Evolutionary conservation across 352 stramenopile genomes (phyloP).

Genomic region (Phytopythium ostracodes): DNA sequence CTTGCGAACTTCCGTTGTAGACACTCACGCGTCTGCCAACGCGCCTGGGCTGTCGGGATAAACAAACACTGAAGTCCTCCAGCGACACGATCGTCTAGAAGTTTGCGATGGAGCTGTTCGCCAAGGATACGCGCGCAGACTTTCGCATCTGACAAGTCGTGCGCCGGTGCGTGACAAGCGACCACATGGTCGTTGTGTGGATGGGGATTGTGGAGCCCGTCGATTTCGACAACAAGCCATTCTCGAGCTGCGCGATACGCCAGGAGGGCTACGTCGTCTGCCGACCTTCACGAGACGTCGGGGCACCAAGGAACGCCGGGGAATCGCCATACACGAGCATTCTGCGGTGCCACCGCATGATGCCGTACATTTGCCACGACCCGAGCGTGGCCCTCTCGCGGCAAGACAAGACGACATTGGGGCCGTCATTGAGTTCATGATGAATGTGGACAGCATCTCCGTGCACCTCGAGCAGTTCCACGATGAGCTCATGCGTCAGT

Average conservation of each 20-base stretch:
- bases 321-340: not conserved
- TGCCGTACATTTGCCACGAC: not conserved
- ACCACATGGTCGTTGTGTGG: slow-evolving; percentile 54
- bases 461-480: slow-evolving; percentile 28
- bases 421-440: slow-evolving; percentile 29
- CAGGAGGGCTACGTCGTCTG: slow-evolving; percentile 29
- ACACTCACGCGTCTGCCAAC: not conserved
- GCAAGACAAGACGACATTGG: slow-evolving; percentile 18
- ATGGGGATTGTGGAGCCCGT: slow-evolving; percentile 45
- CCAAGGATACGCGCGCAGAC: slow-evolving; percentile 23
- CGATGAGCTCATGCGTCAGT: slow-evolving; percentile 22
- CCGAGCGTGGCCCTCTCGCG: not conserved
- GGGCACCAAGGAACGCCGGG: not conserved
- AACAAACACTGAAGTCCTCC: not conserved
- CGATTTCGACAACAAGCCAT: slow-evolving; percentile 45
- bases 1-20: not conserved
- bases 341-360: not conserved
- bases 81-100: not conserved
- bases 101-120: slow-evolving; percentile 33
- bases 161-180: slow-evolving; percentile 28
- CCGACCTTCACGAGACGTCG: slow-evolving; percentile 4
- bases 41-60: too few relatives aligned
- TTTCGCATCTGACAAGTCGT: slow-evolving; percentile 27
- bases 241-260: slow-evolving; percentile 24
- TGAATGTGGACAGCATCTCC: slow-evolving; percentile 25